These are phyloP conservation scores for Aureobasidium vineae DNA, from an alignment of 2,329 filamentous ascomycete genomes.

Conservation along the genomic window DNA sequence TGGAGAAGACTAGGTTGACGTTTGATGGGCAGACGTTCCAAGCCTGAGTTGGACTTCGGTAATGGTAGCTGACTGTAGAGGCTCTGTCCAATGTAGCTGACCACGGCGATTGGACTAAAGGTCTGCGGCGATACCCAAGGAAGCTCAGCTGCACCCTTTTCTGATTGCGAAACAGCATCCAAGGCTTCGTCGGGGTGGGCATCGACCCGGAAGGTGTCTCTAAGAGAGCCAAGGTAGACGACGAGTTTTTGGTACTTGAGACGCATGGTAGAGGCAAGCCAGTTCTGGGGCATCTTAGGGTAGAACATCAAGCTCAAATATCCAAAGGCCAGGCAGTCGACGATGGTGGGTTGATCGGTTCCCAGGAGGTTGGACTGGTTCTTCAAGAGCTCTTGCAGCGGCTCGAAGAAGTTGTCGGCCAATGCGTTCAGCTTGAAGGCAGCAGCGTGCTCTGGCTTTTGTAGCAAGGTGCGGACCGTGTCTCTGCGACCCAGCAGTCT, in stretches of 20 bases:
- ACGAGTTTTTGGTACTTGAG: constrained; percentile 46
- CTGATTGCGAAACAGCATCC: constrained; percentile 4
- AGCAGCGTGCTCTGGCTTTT: constrained; percentile 65
- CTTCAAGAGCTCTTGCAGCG: constrained; percentile 63
- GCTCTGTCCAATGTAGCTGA: constrained; percentile 14
- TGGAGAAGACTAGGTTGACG: constrained; percentile 3
- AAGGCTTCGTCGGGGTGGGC: constrained; percentile 20
- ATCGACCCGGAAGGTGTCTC: constrained; percentile 29
- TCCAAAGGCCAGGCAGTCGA: constrained; percentile 79
- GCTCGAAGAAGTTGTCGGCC: constrained; percentile 67
- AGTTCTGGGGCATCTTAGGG: constrained; percentile 60
- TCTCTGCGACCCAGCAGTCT: constrained; percentile 57
- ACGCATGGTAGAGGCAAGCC: constrained; percentile 59
- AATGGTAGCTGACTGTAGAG: constrained; percentile 18
- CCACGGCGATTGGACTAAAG: background rate
- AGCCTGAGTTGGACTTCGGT: background rate
- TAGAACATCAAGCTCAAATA: constrained; percentile 73
- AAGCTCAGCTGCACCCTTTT: constrained; percentile 1
- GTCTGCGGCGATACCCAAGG: constrained; percentile 18
- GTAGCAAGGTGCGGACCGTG: constrained; percentile 62
- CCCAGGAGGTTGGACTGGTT: constrained; percentile 58
- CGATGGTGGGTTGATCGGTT: constrained; percentile 53
- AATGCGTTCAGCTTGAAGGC: constrained; percentile 75
- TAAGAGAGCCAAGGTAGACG: constrained; percentile 39
- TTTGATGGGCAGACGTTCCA: background rate